Evolutionary conservation across 257 asterid species (phyloP).

Genomic region (Nicotiana paniculata): DNA sequence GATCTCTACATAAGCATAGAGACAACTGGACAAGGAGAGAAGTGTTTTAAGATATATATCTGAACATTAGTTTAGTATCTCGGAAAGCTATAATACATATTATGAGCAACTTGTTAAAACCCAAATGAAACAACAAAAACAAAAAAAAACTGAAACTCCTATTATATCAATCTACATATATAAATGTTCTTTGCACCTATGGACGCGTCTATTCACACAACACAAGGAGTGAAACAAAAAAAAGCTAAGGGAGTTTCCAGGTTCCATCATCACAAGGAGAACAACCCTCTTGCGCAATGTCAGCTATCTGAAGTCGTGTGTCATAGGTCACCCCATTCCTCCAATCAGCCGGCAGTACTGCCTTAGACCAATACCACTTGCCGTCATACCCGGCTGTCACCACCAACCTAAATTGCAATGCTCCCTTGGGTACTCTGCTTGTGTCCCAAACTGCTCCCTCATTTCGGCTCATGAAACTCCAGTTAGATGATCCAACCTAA

Average conservation of each 20-base stretch:
- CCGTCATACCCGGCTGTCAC: conserved; percentile 79
- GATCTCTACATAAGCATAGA: too few relatives aligned
- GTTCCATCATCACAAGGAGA: conserved; percentile 44
- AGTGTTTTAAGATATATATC: too few relatives aligned
- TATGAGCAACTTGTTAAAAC: too few relatives aligned
- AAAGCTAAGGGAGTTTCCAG: conserved; percentile 28
- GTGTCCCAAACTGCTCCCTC: conserved; percentile 78
- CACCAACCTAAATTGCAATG: conserved; percentile 58
- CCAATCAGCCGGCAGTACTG: conserved; percentile 64
- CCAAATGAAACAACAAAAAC: too few relatives aligned
- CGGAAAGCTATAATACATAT: too few relatives aligned
- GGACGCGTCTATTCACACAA: background rate
- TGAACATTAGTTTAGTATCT: too few relatives aligned
- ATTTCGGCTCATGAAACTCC: conserved; percentile 57
- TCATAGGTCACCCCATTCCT: conserved; percentile 41
- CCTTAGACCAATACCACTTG: conserved; percentile 64
- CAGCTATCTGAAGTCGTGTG: conserved; percentile 59
- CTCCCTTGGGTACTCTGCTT: conserved; percentile 62
- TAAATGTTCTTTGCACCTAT: too few relatives aligned
- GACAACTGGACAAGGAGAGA: too few relatives aligned
- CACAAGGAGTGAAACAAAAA: background rate
- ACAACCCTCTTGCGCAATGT: conserved; percentile 69
- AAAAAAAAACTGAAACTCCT: too few relatives aligned
- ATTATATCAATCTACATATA: too few relatives aligned
- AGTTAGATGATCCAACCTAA: conserved; percentile 49